Evolutionary conservation across 148 eudicot genomes (phyloP), one percentile per base, ranked within the genome.

Genomic region (Dysphania ambrosioides): DNA sequence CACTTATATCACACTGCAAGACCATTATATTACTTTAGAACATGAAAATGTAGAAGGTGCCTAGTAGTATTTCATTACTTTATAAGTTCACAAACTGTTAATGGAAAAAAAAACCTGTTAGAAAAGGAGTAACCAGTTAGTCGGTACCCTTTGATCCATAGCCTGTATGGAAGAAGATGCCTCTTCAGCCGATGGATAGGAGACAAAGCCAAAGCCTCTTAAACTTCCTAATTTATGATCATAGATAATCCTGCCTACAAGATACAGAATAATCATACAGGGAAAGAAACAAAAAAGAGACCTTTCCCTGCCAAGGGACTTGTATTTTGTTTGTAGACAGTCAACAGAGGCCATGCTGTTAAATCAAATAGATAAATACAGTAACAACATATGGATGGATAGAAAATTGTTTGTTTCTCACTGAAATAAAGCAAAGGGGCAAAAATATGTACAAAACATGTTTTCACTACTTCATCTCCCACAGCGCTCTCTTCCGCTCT

Each of bases 151-250:
- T 58, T 86, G 88, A 81, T 91, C 97, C 88, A 91, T 72, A 73
- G 96, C 98, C 80, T 85, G 88, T 49, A 91, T 79, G 68, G 98
- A 96, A 81, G 89, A 82, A 57, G 93, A 81, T 72, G 98, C 98
- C 41, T 83, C 91, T 79, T 94, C 98, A 56, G 41, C 11, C 19
- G 82, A 75, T 67, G 83, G 42, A 77, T 60, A 94, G 24, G 97
- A 88, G 75, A 94, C 84, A 78, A 94, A 94, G 62, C 90, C 97
- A 88, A 94, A 94, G 65, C 98, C 98, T 82, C 86, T 87, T 56
- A 97, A 94, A 68, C 92, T 90, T 66, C 86, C 87, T 53, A 86
- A 70, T n/a, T 90, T 97, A 75, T 96, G 88, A 70, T 94, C 98
- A 13, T 80, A 6, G 63, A 94, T 90, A 36, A 94, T 81, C 78